These are phyloP conservation scores for Immersiella caudata DNA, from an alignment of 495 filamentous ascomycete genomes.

Conservation along the genomic window DNA sequence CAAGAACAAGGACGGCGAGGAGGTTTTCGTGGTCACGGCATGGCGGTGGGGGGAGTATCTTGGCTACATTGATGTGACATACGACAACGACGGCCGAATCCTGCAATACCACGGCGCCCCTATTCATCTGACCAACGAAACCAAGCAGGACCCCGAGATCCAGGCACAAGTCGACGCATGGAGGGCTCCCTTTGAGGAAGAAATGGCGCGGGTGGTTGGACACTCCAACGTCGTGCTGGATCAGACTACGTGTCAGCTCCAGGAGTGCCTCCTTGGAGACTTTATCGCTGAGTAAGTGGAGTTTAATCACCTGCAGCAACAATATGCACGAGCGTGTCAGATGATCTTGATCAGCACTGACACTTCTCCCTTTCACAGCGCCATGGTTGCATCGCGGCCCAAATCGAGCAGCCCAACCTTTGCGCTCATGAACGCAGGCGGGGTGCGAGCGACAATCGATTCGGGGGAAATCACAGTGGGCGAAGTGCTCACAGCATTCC, in stretches of 20 bases:
- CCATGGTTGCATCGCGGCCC: constrained; percentile 56
- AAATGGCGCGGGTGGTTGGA: constrained; percentile 51
- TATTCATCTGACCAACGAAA: constrained; percentile 58
- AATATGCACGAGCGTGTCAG: too few relatives aligned
- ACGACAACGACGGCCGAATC: constrained; percentile 53
- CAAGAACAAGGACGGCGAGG: constrained; percentile 58
- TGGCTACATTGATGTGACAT: constrained; percentile 61
- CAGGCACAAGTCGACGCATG: constrained; percentile 56
- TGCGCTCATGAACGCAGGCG: constrained; percentile 59
- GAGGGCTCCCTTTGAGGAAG: constrained; percentile 56
- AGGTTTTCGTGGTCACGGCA: constrained; percentile 63
- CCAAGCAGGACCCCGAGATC: constrained; percentile 52
- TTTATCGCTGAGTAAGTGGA: constrained; percentile 49
- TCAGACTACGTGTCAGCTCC: constrained; percentile 51
- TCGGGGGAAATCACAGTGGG: constrained; percentile 55
- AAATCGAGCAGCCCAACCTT: constrained; percentile 42
- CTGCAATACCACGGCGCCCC: constrained; percentile 59
- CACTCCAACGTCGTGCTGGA: constrained; percentile 50
- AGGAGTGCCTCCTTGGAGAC: constrained; percentile 57
- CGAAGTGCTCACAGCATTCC: constrained; percentile 58
- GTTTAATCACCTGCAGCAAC: not conserved
- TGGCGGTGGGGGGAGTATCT: constrained; percentile 64
- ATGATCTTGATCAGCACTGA: too few relatives aligned
- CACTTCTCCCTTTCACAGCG: constrained; percentile 35
- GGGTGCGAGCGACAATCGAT: constrained; percentile 60